A percentile compares a stretch with the other conserved stretches of the same genome.
Evolutionary conservation across 768 basidiomycete species (phyloP).

Genomic region (Hericium alpestre): DNA sequence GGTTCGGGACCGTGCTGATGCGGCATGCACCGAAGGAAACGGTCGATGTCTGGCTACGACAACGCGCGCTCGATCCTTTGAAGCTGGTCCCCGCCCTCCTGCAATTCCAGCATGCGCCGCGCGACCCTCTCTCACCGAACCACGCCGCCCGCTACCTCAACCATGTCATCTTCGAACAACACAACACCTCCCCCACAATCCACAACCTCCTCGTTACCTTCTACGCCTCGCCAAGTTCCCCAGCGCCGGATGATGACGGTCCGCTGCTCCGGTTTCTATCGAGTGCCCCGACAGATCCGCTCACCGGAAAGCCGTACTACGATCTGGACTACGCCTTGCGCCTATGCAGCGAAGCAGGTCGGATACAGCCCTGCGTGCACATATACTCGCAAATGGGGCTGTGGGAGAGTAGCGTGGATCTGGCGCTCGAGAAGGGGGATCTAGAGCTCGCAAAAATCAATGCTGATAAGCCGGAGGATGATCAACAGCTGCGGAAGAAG

Average conservation of each 20-base stretch:
- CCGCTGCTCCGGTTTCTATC: conserved; percentile 76
- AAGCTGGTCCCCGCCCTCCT: conserved; percentile 85
- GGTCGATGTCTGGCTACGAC: conserved; percentile 87
- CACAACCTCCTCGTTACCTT: conserved; percentile 93
- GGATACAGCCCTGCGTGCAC: conserved; percentile 85
- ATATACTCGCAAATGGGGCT: conserved; percentile 97
- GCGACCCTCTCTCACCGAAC: conserved; percentile 64
- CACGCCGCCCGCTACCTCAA: conserved; percentile 87
- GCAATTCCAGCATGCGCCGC: conserved; percentile 62
- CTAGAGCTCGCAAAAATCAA: conserved; percentile 90
- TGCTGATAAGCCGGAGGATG: conserved; percentile 90
- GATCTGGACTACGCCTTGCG: conserved; percentile 95
- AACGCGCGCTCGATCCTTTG: conserved; percentile 66
- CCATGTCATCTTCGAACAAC: conserved; percentile 71
- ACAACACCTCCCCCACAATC: conserved; percentile 73
- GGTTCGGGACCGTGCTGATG: conserved; percentile 82
- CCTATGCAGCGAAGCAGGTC: conserved; percentile 72
- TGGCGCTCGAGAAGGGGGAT: conserved; percentile 90
- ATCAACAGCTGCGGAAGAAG: conserved; percentile 78
- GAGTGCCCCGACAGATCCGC: conserved; percentile 68
- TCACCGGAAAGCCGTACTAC: conserved; percentile 83
- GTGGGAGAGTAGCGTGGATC: conserved; percentile 92
- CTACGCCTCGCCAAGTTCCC: conserved; percentile 45
- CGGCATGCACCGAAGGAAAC: conserved; percentile 80
- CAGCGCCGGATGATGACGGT: conserved; percentile 53